Conservation (phyloP, 257 asterid species). For the Capsicum chinense region DNA sequence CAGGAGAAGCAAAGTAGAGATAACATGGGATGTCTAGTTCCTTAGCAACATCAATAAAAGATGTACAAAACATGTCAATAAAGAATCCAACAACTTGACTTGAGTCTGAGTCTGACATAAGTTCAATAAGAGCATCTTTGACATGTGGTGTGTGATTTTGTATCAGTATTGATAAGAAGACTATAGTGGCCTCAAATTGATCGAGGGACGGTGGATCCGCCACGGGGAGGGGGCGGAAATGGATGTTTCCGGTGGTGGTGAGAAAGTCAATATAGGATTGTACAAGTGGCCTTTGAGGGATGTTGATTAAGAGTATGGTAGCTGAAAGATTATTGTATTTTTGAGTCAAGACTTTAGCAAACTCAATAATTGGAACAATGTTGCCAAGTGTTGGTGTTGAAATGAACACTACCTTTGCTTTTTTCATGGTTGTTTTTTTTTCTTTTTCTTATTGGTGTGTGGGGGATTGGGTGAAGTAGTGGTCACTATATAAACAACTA, state of each 20-base stretch:
- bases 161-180: constrained; percentile 13
- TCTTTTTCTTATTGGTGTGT: neutral
- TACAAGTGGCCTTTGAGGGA: constrained; percentile 31
- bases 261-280: constrained; percentile 30
- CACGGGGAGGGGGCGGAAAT: constrained; percentile 27
- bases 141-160: constrained; percentile 28
- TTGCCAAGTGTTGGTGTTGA: constrained; percentile 35
- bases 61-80: constrained; percentile 34
- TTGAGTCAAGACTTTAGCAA: constrained; percentile 28
- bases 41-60: constrained; percentile 32
- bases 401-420: constrained; percentile 30
- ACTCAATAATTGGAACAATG: constrained; percentile 34
- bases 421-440: neutral
- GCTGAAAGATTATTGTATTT: constrained; percentile 23
- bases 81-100: constrained; percentile 28
- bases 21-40: constrained; percentile 33
- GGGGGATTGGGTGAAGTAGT: neutral
- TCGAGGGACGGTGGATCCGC: constrained; percentile 29
- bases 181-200: constrained; percentile 16
- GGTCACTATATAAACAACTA: neutral
- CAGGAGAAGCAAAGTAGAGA: constrained; percentile 34
- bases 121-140: constrained; percentile 31
- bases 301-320: constrained; percentile 27
- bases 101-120: constrained; percentile 1
- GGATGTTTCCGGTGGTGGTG: neutral